Percentiles rank a stretch among this genome's conserved stretches.
Conservation (phyloP, 495 filamentous ascomycete species). For the Clohesyomyces aquaticus region DNA sequence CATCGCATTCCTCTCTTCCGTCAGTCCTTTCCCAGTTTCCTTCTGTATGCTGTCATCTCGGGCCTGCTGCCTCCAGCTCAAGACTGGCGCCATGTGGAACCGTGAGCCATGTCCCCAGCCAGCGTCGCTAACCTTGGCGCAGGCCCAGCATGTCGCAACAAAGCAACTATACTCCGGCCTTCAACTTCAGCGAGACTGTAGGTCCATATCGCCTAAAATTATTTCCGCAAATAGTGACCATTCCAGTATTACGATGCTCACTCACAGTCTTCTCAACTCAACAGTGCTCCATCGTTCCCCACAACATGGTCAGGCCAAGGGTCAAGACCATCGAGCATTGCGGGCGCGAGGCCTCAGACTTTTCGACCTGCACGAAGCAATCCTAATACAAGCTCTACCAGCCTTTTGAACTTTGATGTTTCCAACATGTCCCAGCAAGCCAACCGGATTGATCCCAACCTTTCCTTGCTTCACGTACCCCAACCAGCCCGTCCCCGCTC, state of each 20-base stretch:
- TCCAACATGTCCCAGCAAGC: background rate
- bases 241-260: constrained; percentile 28
- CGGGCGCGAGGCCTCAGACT: constrained; percentile 15
- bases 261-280: constrained; percentile 6
- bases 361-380: constrained; percentile 16
- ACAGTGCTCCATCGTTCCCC: constrained; percentile 18
- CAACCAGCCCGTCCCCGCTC: constrained; percentile 6
- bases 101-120: constrained; percentile 17
- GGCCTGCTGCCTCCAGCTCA: constrained; percentile 4
- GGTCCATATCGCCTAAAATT: background rate
- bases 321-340: constrained; percentile 10
- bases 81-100: background rate
- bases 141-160: constrained; percentile 34
- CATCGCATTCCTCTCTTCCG: background rate
- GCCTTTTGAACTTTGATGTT: constrained; percentile 5
- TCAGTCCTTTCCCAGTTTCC: background rate
- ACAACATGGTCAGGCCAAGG: constrained; percentile 24
- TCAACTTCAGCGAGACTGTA: constrained; percentile 26
- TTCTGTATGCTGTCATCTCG: background rate
- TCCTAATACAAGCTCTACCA: constrained; percentile 6
- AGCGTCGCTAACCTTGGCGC: constrained; percentile 18
- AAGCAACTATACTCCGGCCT: constrained; percentile 22
- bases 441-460: constrained; percentile 20
- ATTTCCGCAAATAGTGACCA: constrained; percentile 20
- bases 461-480: constrained; percentile 25